Base-by-base conservation (phyloP, 805 yeast species). In the Monosporozyma unispora region DNA sequence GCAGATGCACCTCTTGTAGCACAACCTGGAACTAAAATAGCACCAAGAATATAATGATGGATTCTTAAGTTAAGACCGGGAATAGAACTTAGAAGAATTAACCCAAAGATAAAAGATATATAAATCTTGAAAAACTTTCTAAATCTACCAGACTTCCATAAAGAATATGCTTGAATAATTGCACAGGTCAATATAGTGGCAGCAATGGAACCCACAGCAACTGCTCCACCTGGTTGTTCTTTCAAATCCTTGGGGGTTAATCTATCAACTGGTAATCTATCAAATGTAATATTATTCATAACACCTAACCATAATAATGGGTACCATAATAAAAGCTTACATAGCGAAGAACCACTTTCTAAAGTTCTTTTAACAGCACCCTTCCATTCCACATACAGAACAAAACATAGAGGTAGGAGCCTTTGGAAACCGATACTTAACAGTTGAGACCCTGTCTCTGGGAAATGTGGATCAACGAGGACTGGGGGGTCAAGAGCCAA, bases 221-320 rank as follows among this genome's bases (percentile, higher is more conserved):
- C 49, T 37, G 84, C 61, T 0, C 95, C 87, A 0, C 96, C 96
- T 0, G 91, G 82, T 66, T 84, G 90, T 25, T 77, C 76, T 54
- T 74, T 78, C 27, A 91, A 69, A 62, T 91, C 98, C 10, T 71
- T 68, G 2, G 79, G 57, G 0, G 91, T 86, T 41, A 91, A 70
- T 49, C 99, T 72, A 62, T 91, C 98, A 10, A 90, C 82, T 0
- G 97, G 96, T 10, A 91, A 67, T 52, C 90, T 70, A 61, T 89
- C 98, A 68, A 91, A 88, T 0, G 96, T 87, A 57, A 87, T 75
- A 66, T 88, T 90, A 64, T 90, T 89, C 58, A 89, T 73, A 31
- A 86, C 74, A 1, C 96, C 96, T 2, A 86, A 58, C 95, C 95
- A 87, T 60, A 84, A 84, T 2, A 83, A 71, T 0, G 90, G 84